A percentile compares a stretch with the other conserved stretches of the same genome.
These are phyloP conservation scores for Claviceps fusiformis DNA, from an alignment of 2,329 filamentous ascomycete species.

Conservation along the genomic window DNA sequence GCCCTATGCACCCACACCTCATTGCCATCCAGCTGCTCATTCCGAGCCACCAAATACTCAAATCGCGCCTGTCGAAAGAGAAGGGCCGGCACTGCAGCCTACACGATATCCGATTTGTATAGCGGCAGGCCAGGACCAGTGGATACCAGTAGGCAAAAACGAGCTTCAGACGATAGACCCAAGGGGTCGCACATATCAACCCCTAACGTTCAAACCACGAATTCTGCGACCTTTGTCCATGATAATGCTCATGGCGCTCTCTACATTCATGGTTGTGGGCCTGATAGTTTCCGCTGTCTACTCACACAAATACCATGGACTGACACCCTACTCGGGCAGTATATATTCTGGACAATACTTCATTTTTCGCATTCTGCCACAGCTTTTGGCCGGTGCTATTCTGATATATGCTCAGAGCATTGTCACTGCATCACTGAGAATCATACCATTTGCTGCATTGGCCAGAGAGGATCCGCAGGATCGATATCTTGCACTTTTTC, in stretches of 20 bases:
- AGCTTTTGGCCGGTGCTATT: slow-evolving; percentile 56
- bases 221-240: slow-evolving; percentile 57
- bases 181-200: slow-evolving; percentile 25
- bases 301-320: slow-evolving; percentile 46
- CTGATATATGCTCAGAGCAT: slow-evolving; percentile 68
- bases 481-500: slow-evolving; percentile 52
- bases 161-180: slow-evolving; percentile 24
- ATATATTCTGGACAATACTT: slow-evolving; percentile 70
- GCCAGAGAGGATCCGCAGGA: slow-evolving; percentile 45
- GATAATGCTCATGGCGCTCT: slow-evolving; percentile 43
- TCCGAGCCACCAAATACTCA: neutral
- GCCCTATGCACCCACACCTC: neutral
- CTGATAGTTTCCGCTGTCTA: slow-evolving; percentile 62
- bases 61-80: neutral
- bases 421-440: slow-evolving; percentile 58
- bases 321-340: slow-evolving; percentile 51
- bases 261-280: slow-evolving; percentile 55
- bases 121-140: slow-evolving; percentile 9
- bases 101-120: neutral
- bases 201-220: slow-evolving; percentile 56
- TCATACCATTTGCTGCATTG: slow-evolving; percentile 68
- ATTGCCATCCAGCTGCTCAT: neutral
- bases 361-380: slow-evolving; percentile 73
- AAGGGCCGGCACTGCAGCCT: slow-evolving; percentile 3
- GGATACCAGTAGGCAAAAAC: slow-evolving; percentile 23